Evolutionary conservation across 768 basidiomycete species (phyloP).

Genomic region (Mycena vulgaris): DNA sequence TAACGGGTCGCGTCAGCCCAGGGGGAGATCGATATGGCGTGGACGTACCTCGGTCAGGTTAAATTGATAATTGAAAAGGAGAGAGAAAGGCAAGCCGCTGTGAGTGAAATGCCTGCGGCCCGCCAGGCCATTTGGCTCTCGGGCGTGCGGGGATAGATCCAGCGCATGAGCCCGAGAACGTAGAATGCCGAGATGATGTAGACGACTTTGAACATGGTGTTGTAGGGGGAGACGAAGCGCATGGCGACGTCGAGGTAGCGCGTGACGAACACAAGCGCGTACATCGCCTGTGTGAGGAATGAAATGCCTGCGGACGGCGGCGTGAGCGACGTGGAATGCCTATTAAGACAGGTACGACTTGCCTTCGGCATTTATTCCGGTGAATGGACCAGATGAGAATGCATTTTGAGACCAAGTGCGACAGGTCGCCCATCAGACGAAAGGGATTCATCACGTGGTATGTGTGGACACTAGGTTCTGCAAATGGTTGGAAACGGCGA

Average conservation of each 20-base stretch:
- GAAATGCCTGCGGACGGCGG: constrained; percentile 67
- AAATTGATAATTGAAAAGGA: constrained; percentile 77
- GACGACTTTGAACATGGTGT: constrained; percentile 85
- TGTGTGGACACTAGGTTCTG: neutral
- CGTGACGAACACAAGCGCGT: constrained; percentile 79
- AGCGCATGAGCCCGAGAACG: constrained; percentile 82
- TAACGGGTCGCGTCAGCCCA: constrained; percentile 49
- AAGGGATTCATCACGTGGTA: constrained; percentile 27
- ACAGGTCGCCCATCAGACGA: constrained; percentile 31
- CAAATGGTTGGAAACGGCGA: neutral
- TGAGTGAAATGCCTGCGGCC: constrained; percentile 1
- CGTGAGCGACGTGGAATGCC: neutral
- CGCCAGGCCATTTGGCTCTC: constrained; percentile 77
- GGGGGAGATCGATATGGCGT: constrained; percentile 52
- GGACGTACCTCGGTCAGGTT: constrained; percentile 48
- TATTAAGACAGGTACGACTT: neutral
- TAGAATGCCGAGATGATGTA: constrained; percentile 80
- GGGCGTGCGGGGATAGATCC: constrained; percentile 85
- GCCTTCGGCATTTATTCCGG: constrained; percentile 34
- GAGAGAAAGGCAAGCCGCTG: constrained; percentile 68
- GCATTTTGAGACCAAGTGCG: constrained; percentile 31
- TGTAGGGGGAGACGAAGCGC: constrained; percentile 79
- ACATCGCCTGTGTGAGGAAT: constrained; percentile 86
- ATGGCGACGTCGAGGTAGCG: constrained; percentile 81
- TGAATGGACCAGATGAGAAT: constrained; percentile 36